Evolutionary conservation across 2,329 filamentous ascomycete species (phyloP).

Genomic region (Scedosporium aurantiacum): DNA sequence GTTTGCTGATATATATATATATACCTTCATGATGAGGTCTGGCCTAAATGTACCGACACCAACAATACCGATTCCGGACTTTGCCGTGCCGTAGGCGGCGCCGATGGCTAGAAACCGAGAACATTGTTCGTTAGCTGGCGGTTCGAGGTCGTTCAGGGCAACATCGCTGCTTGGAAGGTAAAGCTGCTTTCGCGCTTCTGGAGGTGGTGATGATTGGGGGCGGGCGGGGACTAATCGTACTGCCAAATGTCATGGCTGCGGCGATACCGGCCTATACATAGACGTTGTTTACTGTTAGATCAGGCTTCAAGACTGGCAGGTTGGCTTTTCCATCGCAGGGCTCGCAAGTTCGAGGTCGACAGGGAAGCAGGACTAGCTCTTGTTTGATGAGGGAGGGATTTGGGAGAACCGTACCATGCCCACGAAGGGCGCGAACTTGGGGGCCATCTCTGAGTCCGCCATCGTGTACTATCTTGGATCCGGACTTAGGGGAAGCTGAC

Average conservation of each 20-base stretch:
- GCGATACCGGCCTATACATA: constrained; percentile 58
- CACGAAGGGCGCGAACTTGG: constrained; percentile 79
- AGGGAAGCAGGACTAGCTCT: background rate
- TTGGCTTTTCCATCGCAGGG: constrained; percentile 13
- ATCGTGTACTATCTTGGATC: constrained; percentile 24
- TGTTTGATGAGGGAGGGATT: background rate
- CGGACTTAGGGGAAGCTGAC: background rate
- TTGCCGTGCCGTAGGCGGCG: constrained; percentile 79
- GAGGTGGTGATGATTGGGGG: constrained; percentile 5
- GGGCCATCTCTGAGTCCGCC: constrained; percentile 50
- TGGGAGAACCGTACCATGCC: constrained; percentile 58
- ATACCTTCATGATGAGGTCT: constrained; percentile 84
- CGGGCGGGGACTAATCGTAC: constrained; percentile 35
- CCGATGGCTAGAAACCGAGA: constrained; percentile 39
- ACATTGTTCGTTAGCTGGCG: constrained; percentile 7
- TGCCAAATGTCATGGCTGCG: constrained; percentile 74
- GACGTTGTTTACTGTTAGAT: too few relatives aligned
- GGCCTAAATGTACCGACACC: constrained; percentile 77
- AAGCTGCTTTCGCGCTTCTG: constrained; percentile 13
- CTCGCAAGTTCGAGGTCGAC: background rate
- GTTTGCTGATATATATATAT: constrained; percentile 29
- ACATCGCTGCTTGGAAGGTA: constrained; percentile 4
- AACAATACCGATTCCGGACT: constrained; percentile 78
- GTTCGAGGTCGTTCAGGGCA: constrained; percentile 9
- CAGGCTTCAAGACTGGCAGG: constrained; percentile 7